Base-by-base conservation (phyloP, 164 flowering plant species). In the Taxillus chinensis region DNA sequence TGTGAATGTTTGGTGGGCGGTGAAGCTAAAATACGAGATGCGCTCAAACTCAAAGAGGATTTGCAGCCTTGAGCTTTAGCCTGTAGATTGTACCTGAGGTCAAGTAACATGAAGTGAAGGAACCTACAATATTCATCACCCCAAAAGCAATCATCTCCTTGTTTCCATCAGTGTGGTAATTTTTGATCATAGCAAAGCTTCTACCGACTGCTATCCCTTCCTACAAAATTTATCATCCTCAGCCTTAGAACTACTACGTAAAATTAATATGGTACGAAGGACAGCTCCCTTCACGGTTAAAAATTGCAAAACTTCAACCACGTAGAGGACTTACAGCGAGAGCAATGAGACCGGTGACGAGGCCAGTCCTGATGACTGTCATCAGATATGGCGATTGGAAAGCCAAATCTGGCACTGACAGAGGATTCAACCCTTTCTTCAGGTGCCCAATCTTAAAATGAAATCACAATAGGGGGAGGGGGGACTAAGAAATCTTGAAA, bases 341-440 rank as follows among this genome's bases (percentile, higher is more conserved):
- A 57, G 85, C 92, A n/a, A 89, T 81, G 64, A 84, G 51, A 9
- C 86, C 96, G 6, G 84, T 80, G 71, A 92, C 64, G 45, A 86
- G 61, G 39, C 95, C 98, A 1, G 88, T 84, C 74, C 87, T 92
- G 2, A 89, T 61, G 6, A 86, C 86, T n/a, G 62, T 41, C 54
- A 43, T 41, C 27, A 86, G 67, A 72, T 84, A 63, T 4, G 77
- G 74, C 0, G 96, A 79, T 37, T 69, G 75, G 61, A 87, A 84
- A 0, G 73, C 70, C 51, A 92, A 67, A 43, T 83, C 80, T 3
- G 73, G 59, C 13, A 76, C 2, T 0, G 98, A 82, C 8, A 57
- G 80, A 5, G 98, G 98, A 55, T 92, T 92, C 66, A 92, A 38
- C 3, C 98, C 98, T 69, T 83, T 85, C 81, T 83, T 83, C 74